Base-by-base conservation (phyloP, 768 basidiomycete species). In the Rhizopogon salebrosus region DNA sequence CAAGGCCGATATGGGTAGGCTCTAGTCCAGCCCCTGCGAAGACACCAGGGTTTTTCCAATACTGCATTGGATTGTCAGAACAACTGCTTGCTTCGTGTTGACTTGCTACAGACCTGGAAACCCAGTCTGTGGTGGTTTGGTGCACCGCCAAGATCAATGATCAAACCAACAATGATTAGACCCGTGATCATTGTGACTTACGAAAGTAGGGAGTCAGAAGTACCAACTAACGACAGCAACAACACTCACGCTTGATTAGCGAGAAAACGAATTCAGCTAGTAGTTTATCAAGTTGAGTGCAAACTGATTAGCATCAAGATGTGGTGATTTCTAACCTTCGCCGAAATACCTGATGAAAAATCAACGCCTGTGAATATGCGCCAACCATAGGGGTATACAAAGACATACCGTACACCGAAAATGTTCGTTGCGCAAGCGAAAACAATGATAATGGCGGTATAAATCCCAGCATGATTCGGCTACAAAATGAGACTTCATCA, bases 71-170 rank as follows among this genome's bases (percentile, higher is more conserved):
- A n/a, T 4, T 20, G 16, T 56, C 13, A 50, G 48, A 9, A 13
- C 7, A 23, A 22, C 7, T 5, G 22, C 24, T 16, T 20, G 24
- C 16, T 34, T 31, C 51, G 18, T 10, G 2, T n/a, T 35, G 2
- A 11, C 59, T 59, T 16, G 11, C 10, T 22, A 68, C 70, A 41
- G 49, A 84, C 82, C 51, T 76, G 78, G 73, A 89, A 89, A 0
- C 88, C 87, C 53, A 85, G 76, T 14, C 83, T 78, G 20, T 84
- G 77, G 57, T 79, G 75, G 51, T 77, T 58, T 3, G 90, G 89
- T 1, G 85, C 89, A 52, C 89, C 91, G 38, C 92, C 92, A 18
- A 88, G 78, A 57, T 89, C 85, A 54, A 92, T 76, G 54, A 89
- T 70, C 54, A 93, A 77, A 29, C 75, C 85, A 51, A 73, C 68